A percentile compares a stretch with the other conserved stretches of the same genome.
Evolutionary conservation across 257 asterid species (phyloP).

Genomic region (Asclepias syriaca): DNA sequence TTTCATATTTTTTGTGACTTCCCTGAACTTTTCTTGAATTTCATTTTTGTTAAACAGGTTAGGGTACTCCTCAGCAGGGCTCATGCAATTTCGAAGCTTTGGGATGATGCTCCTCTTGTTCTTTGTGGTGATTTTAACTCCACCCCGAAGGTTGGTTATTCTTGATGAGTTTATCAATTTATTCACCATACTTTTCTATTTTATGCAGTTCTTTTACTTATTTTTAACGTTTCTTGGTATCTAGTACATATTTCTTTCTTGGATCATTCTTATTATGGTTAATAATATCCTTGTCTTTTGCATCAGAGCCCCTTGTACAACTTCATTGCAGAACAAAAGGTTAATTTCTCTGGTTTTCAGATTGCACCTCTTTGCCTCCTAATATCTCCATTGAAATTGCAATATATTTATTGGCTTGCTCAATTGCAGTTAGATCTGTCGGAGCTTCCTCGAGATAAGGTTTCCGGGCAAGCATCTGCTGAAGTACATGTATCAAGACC

Average conservation of each 20-base stretch:
- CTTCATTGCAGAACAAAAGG: slow-evolving; percentile 69
- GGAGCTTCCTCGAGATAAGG: slow-evolving; percentile 62
- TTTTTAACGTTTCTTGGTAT: neutral
- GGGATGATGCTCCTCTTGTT: slow-evolving; percentile 85
- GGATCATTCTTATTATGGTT: slow-evolving; percentile 13
- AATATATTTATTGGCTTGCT: slow-evolving; percentile 6
- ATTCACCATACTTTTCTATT: slow-evolving; percentile 11
- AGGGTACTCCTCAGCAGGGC: slow-evolving; percentile 84
- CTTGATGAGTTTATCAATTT: slow-evolving; percentile 10
- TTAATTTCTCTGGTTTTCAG: slow-evolving; percentile 22
- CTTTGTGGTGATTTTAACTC: slow-evolving; percentile 97
- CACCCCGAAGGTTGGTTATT: slow-evolving; percentile 66
- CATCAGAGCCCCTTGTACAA: slow-evolving; percentile 89
- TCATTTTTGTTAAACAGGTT: slow-evolving; percentile 46
- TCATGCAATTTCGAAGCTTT: slow-evolving; percentile 68
- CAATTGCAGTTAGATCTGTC: slow-evolving; percentile 70
- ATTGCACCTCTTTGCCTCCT: slow-evolving; percentile 15
- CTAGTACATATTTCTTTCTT: slow-evolving; percentile 14
- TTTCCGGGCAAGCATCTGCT: slow-evolving; percentile 79
- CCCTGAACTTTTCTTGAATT: slow-evolving; percentile 12
- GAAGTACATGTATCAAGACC: slow-evolving; percentile 39
- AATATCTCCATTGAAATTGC: neutral
- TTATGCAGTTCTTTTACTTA: slow-evolving; percentile 11
- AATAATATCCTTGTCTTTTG: slow-evolving; percentile 13
- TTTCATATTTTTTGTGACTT: neutral